Base-by-base conservation (phyloP, 352 stramenopile genomes). In the Phytophthora pluvialis region DNA sequence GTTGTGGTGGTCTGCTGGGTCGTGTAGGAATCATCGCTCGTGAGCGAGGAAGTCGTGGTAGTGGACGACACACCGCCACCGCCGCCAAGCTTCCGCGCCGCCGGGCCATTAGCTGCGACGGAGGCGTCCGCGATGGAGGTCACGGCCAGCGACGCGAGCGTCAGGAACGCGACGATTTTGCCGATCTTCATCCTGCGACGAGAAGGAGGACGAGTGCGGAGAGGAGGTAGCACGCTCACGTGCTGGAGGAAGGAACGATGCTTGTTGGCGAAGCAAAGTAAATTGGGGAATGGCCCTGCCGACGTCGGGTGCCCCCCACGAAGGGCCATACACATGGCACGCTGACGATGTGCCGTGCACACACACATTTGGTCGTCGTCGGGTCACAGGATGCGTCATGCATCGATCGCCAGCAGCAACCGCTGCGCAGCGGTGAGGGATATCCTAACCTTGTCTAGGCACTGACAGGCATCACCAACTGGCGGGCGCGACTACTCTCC, bases 141-240 rank as follows among this genome's bases (percentile, higher is more conserved):
- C 38, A 75, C 43, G 5, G 67, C 40, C 33, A 67, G 36, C 3
- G 60, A 61, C 10, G 40, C 60, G 13, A 75, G 29, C 6, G 55
- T 45, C 11, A 71, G 26, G 61, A 68, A 66, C 12, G 67, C 61
- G 40, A 75, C 6, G 21, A 65, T 69, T 33, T 72, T 72, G 38
- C 40, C 32, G 61, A 75, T 44, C 43, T 68, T 75, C 67, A 75
- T 75, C 0, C 8, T 62, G 45, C n/a, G 18, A 40, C 33, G 35
- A 67, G 6, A 28, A 52, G 16, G 31, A 21, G 4, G 32, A n/a
- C 1, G 32, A 31, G 18, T 56, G 35, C n/a, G 5, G 32, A 11
- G 18, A 16, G 15, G 43, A 54, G 32, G 43, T 72, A 72, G 58
- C 50, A 72, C 36, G 26, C 25, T 67, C 13, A 44, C 25, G 57